Conservation (phyloP, 1,284 basidiomycete genomes). For the Pseudozyma pruni region DNA sequence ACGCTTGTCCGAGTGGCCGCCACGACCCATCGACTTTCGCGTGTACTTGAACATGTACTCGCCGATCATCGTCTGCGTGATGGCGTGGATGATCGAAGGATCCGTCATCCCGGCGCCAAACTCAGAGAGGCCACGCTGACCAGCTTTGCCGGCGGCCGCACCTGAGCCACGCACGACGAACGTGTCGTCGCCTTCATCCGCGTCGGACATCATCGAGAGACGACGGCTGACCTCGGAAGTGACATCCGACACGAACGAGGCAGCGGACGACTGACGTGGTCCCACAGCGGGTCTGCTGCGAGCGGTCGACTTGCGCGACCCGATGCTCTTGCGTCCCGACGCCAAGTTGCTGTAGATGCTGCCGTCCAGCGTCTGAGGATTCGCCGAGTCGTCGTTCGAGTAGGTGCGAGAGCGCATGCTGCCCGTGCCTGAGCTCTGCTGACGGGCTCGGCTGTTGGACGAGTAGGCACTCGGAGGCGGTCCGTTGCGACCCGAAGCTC, state of each 20-base stretch:
- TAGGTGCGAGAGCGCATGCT: slow-evolving; percentile 47
- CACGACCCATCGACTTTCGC: slow-evolving; percentile 82
- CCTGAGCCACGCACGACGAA: slow-evolving; percentile 24
- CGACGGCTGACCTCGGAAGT: slow-evolving; percentile 57
- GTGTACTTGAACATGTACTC: slow-evolving; percentile 99
- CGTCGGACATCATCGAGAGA: slow-evolving; percentile 53
- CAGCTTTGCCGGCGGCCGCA: slow-evolving; percentile 16
- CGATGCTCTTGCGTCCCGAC: slow-evolving; percentile 45
- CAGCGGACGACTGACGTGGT: slow-evolving; percentile 49
- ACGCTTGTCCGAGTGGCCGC: slow-evolving; percentile 86
- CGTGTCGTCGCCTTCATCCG: slow-evolving; percentile 37
- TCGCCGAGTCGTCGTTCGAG: slow-evolving; percentile 43
- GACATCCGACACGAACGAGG: slow-evolving; percentile 59
- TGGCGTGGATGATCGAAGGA: slow-evolving; percentile 78
- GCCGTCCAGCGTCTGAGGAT: slow-evolving; percentile 30
- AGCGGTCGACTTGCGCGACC: slow-evolving; percentile 32
- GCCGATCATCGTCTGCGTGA: slow-evolving; percentile 99
- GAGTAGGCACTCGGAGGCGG: slow-evolving; percentile 27
- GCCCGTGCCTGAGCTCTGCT: slow-evolving; percentile 36
- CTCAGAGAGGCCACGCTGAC: slow-evolving; percentile 24
- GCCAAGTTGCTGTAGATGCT: slow-evolving; percentile 44
- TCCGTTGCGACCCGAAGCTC: slow-evolving; percentile 41
- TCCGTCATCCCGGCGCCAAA: slow-evolving; percentile 54
- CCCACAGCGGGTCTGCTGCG: slow-evolving; percentile 31
- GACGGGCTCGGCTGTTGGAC: slow-evolving; percentile 27